These are phyloP conservation scores for Aphanocladium album DNA, from an alignment of 2,329 filamentous ascomycete species.

Conservation along the genomic window DNA sequence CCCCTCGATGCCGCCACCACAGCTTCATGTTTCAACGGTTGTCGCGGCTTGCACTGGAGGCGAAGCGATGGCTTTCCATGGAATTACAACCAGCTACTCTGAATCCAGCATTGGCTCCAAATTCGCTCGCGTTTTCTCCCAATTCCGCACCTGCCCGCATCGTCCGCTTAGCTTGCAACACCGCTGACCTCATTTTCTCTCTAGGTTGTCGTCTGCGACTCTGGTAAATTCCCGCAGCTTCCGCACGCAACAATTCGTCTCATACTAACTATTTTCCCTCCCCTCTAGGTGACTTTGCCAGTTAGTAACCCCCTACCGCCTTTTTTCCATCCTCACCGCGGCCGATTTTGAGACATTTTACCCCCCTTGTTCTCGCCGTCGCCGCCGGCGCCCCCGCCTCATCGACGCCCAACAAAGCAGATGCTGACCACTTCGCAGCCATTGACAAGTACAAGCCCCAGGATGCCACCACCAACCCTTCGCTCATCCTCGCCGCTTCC, in stretches of 20 bases:
- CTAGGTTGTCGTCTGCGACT: constrained; percentile 93
- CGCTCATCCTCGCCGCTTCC: constrained; percentile 93
- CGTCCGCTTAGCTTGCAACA: not conserved
- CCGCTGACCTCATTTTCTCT: constrained; percentile 1
- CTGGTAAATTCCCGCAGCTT: constrained; percentile 59
- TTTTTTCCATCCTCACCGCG: constrained; percentile 9
- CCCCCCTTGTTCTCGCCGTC: constrained; percentile 4
- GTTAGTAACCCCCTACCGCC: constrained; percentile 46
- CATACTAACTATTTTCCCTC: constrained; percentile 27
- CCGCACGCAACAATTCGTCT: constrained; percentile 10
- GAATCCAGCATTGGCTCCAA: not conserved
- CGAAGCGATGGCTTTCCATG: not conserved
- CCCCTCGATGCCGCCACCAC: constrained; percentile 10
- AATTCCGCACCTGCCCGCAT: not conserved
- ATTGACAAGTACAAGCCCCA: constrained; percentile 99
- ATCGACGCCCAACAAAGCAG: constrained; percentile 1
- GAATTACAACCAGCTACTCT: not conserved
- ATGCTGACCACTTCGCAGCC: constrained; percentile 49
- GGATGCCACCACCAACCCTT: constrained; percentile 99
- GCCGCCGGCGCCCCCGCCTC: not conserved
- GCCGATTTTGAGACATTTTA: constrained; percentile 3
- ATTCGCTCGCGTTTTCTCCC: not conserved
- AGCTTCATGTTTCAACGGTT: not conserved
- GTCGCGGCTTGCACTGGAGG: not conserved
- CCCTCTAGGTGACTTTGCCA: constrained; percentile 65